Percentiles rank a stretch among this genome's conserved stretches.
These are phyloP conservation scores for Nakazawaea anatomiae DNA, from an alignment of 805 yeast genomes.

Conservation along the genomic window DNA sequence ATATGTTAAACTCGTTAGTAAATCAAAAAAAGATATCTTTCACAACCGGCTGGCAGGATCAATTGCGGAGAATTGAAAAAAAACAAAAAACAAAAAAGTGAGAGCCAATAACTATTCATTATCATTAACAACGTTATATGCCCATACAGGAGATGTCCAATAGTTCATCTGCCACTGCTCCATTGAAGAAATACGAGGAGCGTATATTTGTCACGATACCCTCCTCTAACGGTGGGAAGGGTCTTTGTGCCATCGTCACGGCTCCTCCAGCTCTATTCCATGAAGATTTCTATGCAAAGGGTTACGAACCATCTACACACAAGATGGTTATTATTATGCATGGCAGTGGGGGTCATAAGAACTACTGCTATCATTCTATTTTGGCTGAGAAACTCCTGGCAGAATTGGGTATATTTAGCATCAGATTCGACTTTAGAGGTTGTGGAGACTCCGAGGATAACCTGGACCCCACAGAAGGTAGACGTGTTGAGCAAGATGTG, in stretches of 20 bases:
- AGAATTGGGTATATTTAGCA: slow-evolving; percentile 54
- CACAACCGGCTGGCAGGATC: no score
- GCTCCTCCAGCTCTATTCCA: slow-evolving; percentile 5
- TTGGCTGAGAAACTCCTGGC: slow-evolving; percentile 57
- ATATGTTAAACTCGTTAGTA: no score
- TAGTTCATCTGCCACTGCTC: background rate
- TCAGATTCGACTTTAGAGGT: slow-evolving; percentile 81
- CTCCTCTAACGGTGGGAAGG: slow-evolving; percentile 1
- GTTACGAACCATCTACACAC: slow-evolving; percentile 31
- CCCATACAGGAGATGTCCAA: background rate
- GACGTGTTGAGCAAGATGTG: slow-evolving; percentile 58
- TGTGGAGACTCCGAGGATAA: slow-evolving; percentile 72
- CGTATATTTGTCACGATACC: background rate
- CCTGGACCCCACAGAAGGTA: slow-evolving; percentile 34
- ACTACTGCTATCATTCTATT: slow-evolving; percentile 65
- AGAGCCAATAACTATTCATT: no score
- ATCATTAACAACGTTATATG: background rate
- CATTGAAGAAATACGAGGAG: slow-evolving; percentile 5
- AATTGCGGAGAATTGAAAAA: no score
- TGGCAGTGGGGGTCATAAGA: slow-evolving; percentile 82
- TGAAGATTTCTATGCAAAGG: slow-evolving; percentile 9
- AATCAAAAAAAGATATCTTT: no score
- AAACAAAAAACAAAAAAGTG: no score
- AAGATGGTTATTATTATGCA: slow-evolving; percentile 63
- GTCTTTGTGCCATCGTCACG: slow-evolving; percentile 11